phyloP scores from a whole-genome alignment of 2,329 filamentous ascomycete species.

The Massarina eburnea region DNA sequence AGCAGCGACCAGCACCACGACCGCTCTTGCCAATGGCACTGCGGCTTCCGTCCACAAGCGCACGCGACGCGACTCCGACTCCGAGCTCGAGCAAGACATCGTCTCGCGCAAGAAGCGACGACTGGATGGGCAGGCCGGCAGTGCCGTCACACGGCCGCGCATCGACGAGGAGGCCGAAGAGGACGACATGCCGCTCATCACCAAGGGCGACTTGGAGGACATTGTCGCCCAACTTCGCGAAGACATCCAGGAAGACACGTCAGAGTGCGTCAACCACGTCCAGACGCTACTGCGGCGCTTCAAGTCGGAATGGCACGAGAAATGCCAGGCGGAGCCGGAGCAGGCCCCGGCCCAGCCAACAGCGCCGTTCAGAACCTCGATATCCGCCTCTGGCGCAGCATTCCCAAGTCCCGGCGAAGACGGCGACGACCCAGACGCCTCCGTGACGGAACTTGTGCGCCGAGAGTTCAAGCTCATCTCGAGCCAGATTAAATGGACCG shows the following conservation, averaged over 20 bases:
- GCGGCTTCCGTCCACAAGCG: slow-evolving; percentile 4
- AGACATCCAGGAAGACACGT: slow-evolving; percentile 27
- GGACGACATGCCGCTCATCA: slow-evolving; percentile 21
- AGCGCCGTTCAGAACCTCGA: slow-evolving; percentile 3
- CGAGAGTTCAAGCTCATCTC: slow-evolving; percentile 32
- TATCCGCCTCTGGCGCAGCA: slow-evolving; percentile 7
- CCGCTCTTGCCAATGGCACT: background rate
- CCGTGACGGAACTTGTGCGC: slow-evolving; percentile 19
- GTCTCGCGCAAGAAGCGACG: slow-evolving; percentile 22
- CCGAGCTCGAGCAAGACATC: slow-evolving; percentile 19
- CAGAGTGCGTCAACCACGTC: slow-evolving; percentile 53
- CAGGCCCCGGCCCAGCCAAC: background rate
- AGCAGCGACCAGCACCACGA: slow-evolving; percentile 4
- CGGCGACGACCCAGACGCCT: slow-evolving; percentile 8
- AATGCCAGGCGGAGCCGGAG: slow-evolving; percentile 10
- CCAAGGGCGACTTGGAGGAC: slow-evolving; percentile 21
- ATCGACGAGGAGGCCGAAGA: slow-evolving; percentile 10
- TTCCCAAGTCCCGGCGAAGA: slow-evolving; percentile 18
- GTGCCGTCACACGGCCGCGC: slow-evolving; percentile 9
- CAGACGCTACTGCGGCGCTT: slow-evolving; percentile 49
- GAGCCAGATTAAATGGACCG: slow-evolving; percentile 42
- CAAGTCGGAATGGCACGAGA: slow-evolving; percentile 38
- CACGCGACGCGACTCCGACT: slow-evolving; percentile 17
- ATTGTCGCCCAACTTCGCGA: slow-evolving; percentile 21
- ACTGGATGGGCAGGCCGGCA: slow-evolving; percentile 10